Conservation (phyloP, 225 moss, liverwort and hornwort species). For the Anthoceros angustus region DNA sequence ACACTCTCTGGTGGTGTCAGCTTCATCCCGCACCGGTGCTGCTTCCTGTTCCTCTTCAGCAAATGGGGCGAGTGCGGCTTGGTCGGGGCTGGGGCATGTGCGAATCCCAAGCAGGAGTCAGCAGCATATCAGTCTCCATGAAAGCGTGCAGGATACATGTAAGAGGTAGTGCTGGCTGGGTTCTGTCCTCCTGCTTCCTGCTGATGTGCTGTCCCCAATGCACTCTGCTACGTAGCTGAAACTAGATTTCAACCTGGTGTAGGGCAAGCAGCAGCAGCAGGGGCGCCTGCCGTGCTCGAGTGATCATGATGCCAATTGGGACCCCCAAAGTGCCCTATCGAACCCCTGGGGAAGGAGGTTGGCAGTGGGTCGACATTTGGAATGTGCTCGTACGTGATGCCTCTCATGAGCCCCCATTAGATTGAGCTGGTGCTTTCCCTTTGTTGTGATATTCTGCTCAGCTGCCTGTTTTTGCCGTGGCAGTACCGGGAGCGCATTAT, state of each 20-base stretch:
- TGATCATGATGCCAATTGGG: constrained; percentile 96
- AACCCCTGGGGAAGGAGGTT: constrained; percentile 88
- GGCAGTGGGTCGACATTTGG: constrained; percentile 99
- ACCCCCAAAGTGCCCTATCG: constrained; percentile 95
- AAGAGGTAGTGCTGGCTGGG: constrained; percentile 5
- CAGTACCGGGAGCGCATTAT: constrained; percentile 99
- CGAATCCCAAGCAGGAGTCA: not conserved
- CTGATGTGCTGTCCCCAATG: not conserved
- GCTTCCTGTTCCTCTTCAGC: constrained; percentile 2
- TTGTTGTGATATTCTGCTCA: not conserved
- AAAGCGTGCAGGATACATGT: constrained; percentile 5
- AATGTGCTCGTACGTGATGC: constrained; percentile 69
- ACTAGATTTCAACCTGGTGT: not conserved
- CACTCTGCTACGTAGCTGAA: not conserved
- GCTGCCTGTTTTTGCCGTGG: not conserved
- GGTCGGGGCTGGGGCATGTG: not conserved
- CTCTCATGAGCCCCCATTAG: not conserved
- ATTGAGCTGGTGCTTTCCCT: not conserved
- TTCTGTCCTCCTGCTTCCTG: not conserved
- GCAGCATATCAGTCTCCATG: not conserved
- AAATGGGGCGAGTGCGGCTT: not conserved
- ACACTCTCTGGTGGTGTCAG: not conserved
- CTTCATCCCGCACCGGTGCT: not conserved
- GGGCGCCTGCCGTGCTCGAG: constrained; percentile 58
- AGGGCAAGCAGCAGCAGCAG: constrained; percentile 11